These are phyloP conservation scores for Aurifilum marmelostoma DNA, from an alignment of 2,329 filamentous ascomycete genomes.

Conservation along the genomic window DNA sequence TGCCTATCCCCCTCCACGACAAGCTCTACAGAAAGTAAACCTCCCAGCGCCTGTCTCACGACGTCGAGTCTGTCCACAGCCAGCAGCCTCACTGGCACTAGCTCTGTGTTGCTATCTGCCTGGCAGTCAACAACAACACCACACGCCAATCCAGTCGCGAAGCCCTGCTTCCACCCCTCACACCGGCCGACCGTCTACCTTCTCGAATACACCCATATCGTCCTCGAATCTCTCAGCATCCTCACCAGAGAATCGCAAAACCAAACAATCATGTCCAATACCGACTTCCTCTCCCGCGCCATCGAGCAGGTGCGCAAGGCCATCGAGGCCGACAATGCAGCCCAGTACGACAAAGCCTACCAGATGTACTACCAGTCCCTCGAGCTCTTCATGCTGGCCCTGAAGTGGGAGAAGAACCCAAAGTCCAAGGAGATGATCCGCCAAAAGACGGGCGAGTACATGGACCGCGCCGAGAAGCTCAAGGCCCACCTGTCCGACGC, in stretches of 20 bases:
- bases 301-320: conserved; percentile 97
- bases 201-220: not conserved
- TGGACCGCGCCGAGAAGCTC: conserved; percentile 97
- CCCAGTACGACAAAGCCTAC: conserved; percentile 97
- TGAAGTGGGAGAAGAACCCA: conserved; percentile 99
- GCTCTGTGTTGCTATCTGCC: conserved; percentile 16
- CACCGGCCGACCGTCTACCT: not conserved
- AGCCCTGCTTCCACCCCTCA: not conserved
- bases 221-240: not conserved
- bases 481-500: conserved; percentile 84
- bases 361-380: conserved; percentile 94
- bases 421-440: conserved; percentile 98
- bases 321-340: conserved; percentile 92
- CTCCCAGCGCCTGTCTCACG: not conserved
- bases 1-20: not conserved
- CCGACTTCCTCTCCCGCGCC: conserved; percentile 94
- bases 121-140: not conserved
- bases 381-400: conserved; percentile 96
- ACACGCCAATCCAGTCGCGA: not conserved
- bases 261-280: conserved; percentile 87
- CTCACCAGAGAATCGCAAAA: no score
- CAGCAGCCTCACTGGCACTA: conserved; percentile 5
- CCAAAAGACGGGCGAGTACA: conserved; percentile 92
- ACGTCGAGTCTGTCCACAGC: not conserved
- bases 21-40: not conserved